phyloP scores from a whole-genome alignment of 2,329 filamentous ascomycete genomes.

The Epichloe amarillans region DNA sequence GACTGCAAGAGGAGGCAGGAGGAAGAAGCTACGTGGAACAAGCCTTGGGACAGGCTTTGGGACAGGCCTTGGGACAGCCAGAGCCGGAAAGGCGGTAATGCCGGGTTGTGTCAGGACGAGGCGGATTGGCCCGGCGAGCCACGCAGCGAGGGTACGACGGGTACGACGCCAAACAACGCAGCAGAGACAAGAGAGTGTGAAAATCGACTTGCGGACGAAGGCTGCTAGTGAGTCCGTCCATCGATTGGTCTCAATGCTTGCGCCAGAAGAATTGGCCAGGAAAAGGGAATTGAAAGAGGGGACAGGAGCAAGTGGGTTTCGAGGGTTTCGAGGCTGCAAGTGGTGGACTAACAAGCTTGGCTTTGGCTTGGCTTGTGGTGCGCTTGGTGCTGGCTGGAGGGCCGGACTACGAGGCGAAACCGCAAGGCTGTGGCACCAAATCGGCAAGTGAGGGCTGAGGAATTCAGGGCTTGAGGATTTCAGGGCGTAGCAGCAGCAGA shows the following conservation, averaged over 20 bases:
- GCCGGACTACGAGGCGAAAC: neutral
- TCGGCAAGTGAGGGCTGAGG: neutral
- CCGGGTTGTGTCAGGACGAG: slow-evolving; percentile 1
- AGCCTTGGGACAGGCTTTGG: neutral
- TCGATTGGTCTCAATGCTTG: slow-evolving; percentile 3
- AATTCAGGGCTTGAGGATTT: neutral
- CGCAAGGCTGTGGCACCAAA: neutral
- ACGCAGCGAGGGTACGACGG: neutral
- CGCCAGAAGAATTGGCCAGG: slow-evolving; percentile 4
- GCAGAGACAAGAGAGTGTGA: neutral
- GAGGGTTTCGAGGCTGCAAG: slow-evolving; percentile 6
- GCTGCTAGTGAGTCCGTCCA: slow-evolving; percentile 5
- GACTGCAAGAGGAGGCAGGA: neutral
- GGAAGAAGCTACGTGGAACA: neutral
- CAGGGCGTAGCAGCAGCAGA: neutral
- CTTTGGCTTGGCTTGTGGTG: neutral
- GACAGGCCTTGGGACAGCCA: neutral
- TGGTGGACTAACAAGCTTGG: neutral
- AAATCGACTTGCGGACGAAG: neutral
- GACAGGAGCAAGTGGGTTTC: slow-evolving; percentile 1
- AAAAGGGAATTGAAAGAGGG: neutral
- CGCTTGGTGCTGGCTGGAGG: neutral
- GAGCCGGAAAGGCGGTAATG: slow-evolving; percentile 1
- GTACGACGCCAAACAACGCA: neutral
- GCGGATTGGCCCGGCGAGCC: slow-evolving; percentile 2